Base-by-base conservation (phyloP, 2,329 filamentous ascomycete species). In the Trichoderma atroviride region DNA sequence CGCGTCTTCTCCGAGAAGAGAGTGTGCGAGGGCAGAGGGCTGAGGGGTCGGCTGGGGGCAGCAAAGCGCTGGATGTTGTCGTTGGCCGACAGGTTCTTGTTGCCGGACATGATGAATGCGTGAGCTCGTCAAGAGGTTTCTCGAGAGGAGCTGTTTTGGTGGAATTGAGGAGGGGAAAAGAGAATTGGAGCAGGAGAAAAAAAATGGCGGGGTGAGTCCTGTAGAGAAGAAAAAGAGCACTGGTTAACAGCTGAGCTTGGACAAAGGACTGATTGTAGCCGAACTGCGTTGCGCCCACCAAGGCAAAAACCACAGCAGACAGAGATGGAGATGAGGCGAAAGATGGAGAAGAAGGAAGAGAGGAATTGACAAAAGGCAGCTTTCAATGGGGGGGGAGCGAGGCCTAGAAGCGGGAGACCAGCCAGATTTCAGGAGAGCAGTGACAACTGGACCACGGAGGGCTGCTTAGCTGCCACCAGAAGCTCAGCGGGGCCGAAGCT, bases 1-100 rank as follows among this genome's bases (percentile, higher is more conserved):
- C 96, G 89, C 81, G 96, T 98, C 92, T 98, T 99, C 85, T 94
- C 90, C 88, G 96, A 96, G 91, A 98, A 99, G 79, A 99, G 93
- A 72, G 92, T 92, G 83, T 97, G 93, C 79, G 89, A 87, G 75
- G 93, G 91, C 73, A 91, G 90, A 76, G 96, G 96, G 87, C 92
- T 97, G 85, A 96, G 83, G 73, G 94, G 93, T 79, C 96, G 90
- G 86, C 93, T 97, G 76, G 96, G 93, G 78, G 95, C 93, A 77
- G 91, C 89, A 83, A 99, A 99, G 77, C 96, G 94, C 83, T 92
- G 91, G 85, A 99, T 98, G 86, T 98, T 98, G 87, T 99, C 96
- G 87, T 99, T 97, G 83, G 93, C 94, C 80, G 92, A 93, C 73
- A 87, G 79, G 77, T 83, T 83, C 75, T 84, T 79, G 76, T 78